Evolutionary conservation across 331 rosid genomes (phyloP), one percentile per base, ranked within the genome.

Genomic region (Quercus lobata): DNA sequence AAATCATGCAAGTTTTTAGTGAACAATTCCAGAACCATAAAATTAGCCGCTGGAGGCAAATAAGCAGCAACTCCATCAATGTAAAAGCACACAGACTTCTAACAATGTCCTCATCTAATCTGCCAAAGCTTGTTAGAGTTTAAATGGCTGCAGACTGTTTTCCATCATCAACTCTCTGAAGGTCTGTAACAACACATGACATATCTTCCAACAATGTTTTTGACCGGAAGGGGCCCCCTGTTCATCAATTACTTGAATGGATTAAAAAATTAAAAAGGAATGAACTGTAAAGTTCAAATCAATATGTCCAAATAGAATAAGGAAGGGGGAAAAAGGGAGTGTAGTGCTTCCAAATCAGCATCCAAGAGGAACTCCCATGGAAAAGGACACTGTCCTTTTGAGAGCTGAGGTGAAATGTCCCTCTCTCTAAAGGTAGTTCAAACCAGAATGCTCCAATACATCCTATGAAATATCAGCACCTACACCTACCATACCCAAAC

Each of bases 211-310:
- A 87, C 34, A 65, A 91, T 84, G 83, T 88, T 88, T 58, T 87
- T 80, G 1, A 86, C 70, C 24, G 97, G 94, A 81, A 94, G 92
- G 61, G 98, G 85, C 69, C 97, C 98, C 98, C 98, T 92, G 88
- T 84, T 81, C 77, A 71, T 78, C 72, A 73, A 46, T 81, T 44
- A 62, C 34, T 30, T 30, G 14, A 19, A 72, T 72, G 56, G 57
- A 11, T 78, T 61, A 56, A 79, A 53, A 35, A 37, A 46, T 5
- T 3, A 21, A 21, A 15, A 32, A 14, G 3, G 8, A 62, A 62
- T 14, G 27, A 25, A 60, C 2, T 2, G 30, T 22, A 58, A 7
- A 22, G 15, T 58, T 58, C 12, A 8, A 1, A 58, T 58, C 27
- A 21, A 58, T 18, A 5, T 62, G 14, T 62, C 41, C 9, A 62